A percentile compares a stretch with the other conserved stretches of the same genome.
phyloP scores from a whole-genome alignment of 805 yeast genomes.

The Huiozyma naganishii region DNA sequence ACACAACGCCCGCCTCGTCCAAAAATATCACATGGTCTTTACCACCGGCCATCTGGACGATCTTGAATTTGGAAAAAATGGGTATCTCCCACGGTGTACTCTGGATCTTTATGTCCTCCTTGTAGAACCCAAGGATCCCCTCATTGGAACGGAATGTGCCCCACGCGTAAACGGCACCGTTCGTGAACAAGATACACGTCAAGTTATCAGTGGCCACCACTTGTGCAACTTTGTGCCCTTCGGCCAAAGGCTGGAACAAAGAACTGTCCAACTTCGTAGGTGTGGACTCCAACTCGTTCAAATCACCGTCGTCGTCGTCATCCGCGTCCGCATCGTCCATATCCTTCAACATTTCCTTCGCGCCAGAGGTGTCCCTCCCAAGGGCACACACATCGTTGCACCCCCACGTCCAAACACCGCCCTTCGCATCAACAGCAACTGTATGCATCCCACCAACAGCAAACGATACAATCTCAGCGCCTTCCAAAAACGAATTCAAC shows the following conservation, averaged over 20 bases:
- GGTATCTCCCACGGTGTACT: slow-evolving; percentile 52
- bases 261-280: slow-evolving; percentile 58
- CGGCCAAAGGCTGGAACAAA: slow-evolving; percentile 48
- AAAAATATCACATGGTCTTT: slow-evolving; percentile 85
- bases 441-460: slow-evolving; percentile 97
- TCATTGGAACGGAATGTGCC: slow-evolving; percentile 93
- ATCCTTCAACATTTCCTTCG: slow-evolving; percentile 55
- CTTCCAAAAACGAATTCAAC: slow-evolving; percentile 64
- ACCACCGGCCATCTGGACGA: slow-evolving; percentile 81
- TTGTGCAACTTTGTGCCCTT: slow-evolving; percentile 52
- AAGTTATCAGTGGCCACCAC: slow-evolving; percentile 88
- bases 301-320: slow-evolving; percentile 64
- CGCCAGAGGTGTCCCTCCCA: slow-evolving; percentile 73
- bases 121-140: slow-evolving; percentile 73
- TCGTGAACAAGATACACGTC: slow-evolving; percentile 66
- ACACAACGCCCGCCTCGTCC: slow-evolving; percentile 76
- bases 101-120: slow-evolving; percentile 54
- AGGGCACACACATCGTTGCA: slow-evolving; percentile 85
- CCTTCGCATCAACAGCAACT: slow-evolving; percentile 65
- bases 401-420: slow-evolving; percentile 97
- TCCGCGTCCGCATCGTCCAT: slow-evolving; percentile 53
- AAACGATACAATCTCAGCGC: slow-evolving; percentile 66
- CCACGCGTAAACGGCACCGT: slow-evolving; percentile 93
- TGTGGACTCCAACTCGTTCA: slow-evolving; percentile 81
- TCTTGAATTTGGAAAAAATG: slow-evolving; percentile 39